Evolutionary conservation across 768 basidiomycete species (phyloP), one percentile per base, ranked within the genome.

Genomic region (Strobilomyces echinocephalus): DNA sequence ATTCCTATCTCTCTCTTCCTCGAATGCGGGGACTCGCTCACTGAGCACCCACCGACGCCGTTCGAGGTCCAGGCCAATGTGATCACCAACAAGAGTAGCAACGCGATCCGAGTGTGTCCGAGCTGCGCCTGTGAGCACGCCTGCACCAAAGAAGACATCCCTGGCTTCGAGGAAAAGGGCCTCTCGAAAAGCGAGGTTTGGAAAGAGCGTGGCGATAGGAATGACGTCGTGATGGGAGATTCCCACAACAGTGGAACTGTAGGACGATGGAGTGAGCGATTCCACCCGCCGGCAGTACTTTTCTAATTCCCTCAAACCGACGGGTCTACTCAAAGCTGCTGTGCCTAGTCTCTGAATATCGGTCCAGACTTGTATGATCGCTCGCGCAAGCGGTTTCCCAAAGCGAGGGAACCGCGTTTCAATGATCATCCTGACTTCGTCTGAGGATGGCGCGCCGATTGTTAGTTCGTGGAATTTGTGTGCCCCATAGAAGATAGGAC

Each of bases 131-230:
- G 83, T 85, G 46, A 78, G 74, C 5, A 74, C 69, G 15, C 82
- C 81, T 24, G 83, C 78, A 35, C 91, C 91, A 59, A 97, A 91
- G 73, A 99, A 97, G 21, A 95, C 82, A 66, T 98, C 97, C 18
- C 87, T 79, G 0, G 91, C 90, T 64, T 94, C 90, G 39, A 91
- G 74, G 62, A 86, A 94, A 30, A 97, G 82, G 49, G 94, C 91
- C 68, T 98, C 95, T 39, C 93, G 84, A 2, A 95, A 65, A 0
- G 79, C 71, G 5, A 87, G 82, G 63, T 92, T 91, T 5, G 86
- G 74, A 60, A 92, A 83, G 42, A 86, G 61, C 14, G 70, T 61
- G 11, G 73, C 65, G 8, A 85, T 64, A 3, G 73, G 63, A n/a
- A 56, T 57, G 9, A 54, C 39, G 3, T 69, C 69, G 20, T 52